Evolutionary conservation across 768 basidiomycete species (phyloP), one percentile per base, ranked within the genome.

Genomic region (Lactarius deliciosus): DNA sequence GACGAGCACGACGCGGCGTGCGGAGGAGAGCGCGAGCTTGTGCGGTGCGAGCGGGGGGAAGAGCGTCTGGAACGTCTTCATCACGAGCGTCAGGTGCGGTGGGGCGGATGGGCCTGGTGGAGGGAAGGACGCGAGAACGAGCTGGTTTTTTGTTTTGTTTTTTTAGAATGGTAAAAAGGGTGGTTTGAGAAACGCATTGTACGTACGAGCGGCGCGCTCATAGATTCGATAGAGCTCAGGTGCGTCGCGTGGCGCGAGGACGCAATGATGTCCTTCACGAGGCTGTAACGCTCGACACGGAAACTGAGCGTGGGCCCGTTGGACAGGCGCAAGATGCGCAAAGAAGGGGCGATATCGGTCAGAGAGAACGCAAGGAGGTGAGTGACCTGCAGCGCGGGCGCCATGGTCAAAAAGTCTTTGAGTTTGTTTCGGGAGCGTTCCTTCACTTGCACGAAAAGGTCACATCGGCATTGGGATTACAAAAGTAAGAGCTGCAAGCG

Each of bases 11-110:
- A 99, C 90, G 72, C 97, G 87, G 38, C 97, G 92, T 4, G 96
- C 96, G 38, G 93, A 91, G 61, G 96, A 90, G 60, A 94, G 86
- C 25, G 86, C 84, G 74, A 94, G 81, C 38, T 86, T 83, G 72
- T 91, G 83, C 1, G 92, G 92, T 13, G 92, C 82, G 57, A 99
- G 91, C 0, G 97, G 90, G 5, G 97, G 97, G 79, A 98, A 99
- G 67, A 99, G 81, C 36, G 92, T 89, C 76, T 98, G 97, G 79
- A 99, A 97, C 65, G 94, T 86, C 77, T 97, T 97, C 84, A 95
- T 90, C 74, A 98, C 84, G 65, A 98, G 88, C 43, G 92, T 84
- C 45, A 98, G 82, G 75, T 98, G 94, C 2, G 88, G 86, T 2
- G 93, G 90, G 2, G 89, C 89, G 28, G 79, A 82, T 3, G 90